Evolutionary conservation across 768 basidiomycete species (phyloP).

Genomic region (Podaxis sp.): DNA sequence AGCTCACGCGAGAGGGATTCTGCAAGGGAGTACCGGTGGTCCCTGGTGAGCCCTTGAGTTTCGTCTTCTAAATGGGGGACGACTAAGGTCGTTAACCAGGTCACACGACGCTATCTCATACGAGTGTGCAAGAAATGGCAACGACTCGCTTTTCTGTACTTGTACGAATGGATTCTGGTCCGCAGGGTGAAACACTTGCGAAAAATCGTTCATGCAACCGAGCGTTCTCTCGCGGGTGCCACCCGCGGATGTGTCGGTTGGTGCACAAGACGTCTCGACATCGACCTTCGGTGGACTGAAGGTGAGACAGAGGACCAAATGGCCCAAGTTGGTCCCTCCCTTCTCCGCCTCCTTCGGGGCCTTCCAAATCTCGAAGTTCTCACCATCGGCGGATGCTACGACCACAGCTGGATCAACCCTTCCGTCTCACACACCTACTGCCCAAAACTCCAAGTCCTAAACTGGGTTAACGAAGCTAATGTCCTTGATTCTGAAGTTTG

Average conservation of each 20-base stretch:
- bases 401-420: conserved; percentile 1
- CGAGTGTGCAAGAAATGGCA: conserved; percentile 21
- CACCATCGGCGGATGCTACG: conserved; percentile 14
- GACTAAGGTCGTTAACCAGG: conserved; percentile 6
- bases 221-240: background rate
- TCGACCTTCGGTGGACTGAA: conserved; percentile 3
- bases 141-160: conserved; percentile 15
- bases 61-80: background rate
- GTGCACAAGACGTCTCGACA: conserved; percentile 22
- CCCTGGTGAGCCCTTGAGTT: conserved; percentile 18
- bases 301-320: conserved; percentile 11
- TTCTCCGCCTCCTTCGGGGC: conserved; percentile 13
- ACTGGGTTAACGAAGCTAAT: conserved; percentile 13
- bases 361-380: conserved; percentile 19
- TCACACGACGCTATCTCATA: conserved; percentile 16
- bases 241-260: conserved; percentile 11
- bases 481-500: conserved; percentile 5
- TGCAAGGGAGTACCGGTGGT: conserved; percentile 13
- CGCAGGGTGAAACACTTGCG: conserved; percentile 10
- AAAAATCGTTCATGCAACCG: conserved; percentile 10
- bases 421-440: background rate
- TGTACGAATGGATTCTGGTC: conserved; percentile 20
- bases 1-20: conserved; percentile 12
- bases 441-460: conserved; percentile 14
- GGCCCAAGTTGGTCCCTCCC: background rate